These are phyloP conservation scores for Auxenochlorella pyrenoidosa DNA, from an alignment of 139 green algal genomes.

Conservation along the genomic window DNA sequence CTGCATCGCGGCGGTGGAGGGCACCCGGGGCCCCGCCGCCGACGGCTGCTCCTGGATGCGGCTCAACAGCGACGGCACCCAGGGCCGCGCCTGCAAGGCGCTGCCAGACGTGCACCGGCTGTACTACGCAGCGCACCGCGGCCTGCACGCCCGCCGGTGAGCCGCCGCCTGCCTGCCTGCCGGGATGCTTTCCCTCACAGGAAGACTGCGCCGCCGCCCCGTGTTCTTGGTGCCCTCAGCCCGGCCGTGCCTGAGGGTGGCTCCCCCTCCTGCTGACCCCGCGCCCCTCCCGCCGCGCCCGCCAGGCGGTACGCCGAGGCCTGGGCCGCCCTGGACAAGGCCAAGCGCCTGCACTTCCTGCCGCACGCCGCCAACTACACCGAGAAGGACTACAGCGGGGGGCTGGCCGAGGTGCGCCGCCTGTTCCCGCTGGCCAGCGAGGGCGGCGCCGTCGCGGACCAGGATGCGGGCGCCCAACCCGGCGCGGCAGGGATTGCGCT, in stretches of 20 bases:
- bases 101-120: conserved; percentile 7
- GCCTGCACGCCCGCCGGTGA: conserved; percentile 25
- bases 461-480: background rate
- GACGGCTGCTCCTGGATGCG: background rate
- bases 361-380: background rate
- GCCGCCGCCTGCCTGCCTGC: background rate
- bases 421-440: conserved; percentile 1
- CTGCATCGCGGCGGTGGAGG: background rate
- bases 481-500: no score
- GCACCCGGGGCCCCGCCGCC: background rate
- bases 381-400: background rate
- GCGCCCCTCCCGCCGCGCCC: background rate
- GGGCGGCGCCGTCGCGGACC: no score
- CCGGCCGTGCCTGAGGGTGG: no score
- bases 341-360: conserved; percentile 14
- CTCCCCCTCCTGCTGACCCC: background rate
- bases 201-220: no score
- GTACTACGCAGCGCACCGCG: conserved; percentile 15
- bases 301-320: conserved; percentile 22
- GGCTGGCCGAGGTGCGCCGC: background rate
- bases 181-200: no score
- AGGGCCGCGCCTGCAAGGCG: background rate
- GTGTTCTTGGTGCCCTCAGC: no score
- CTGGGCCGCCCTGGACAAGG: background rate
- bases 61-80: background rate